These are phyloP conservation scores for Gloeopeniophorella convolvens DNA, from an alignment of 768 basidiomycete species.

Conservation along the genomic window DNA sequence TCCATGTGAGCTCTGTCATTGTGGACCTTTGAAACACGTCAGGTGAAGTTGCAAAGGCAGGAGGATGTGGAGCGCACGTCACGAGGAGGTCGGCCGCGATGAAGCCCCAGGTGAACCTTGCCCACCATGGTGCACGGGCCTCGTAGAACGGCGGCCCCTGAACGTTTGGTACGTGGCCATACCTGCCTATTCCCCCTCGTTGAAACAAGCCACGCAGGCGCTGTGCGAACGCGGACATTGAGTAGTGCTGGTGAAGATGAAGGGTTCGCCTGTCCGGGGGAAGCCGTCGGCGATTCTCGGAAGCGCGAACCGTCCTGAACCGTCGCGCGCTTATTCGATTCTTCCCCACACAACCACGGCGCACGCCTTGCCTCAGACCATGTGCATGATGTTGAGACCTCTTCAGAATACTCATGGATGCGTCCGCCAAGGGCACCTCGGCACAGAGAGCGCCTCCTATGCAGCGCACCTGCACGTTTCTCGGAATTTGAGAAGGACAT, in stretches of 20 bases:
- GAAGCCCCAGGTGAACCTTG: constrained; percentile 16
- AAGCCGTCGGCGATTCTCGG: not conserved
- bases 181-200: not conserved
- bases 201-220: constrained; percentile 6
- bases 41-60: not conserved
- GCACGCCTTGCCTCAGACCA: too few relatives aligned
- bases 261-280: not conserved
- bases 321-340: too few relatives aligned
- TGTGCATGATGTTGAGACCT: too few relatives aligned
- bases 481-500: too few relatives aligned
- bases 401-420: too few relatives aligned
- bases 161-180: constrained; percentile 6
- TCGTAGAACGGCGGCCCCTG: constrained; percentile 14
- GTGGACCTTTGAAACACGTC: constrained; percentile 8
- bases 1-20: constrained; percentile 22
- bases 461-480: too few relatives aligned
- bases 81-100: constrained; percentile 19
- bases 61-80: constrained; percentile 12
- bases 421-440: too few relatives aligned
- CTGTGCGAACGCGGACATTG: constrained; percentile 3
- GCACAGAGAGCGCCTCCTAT: too few relatives aligned
- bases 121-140: constrained; percentile 18
- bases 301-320: not conserved
- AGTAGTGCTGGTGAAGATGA: not conserved
- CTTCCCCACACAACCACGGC: too few relatives aligned